Percentiles rank a stretch among this genome's conserved stretches.
Evolutionary conservation across 2,329 filamentous ascomycete species (phyloP).

Genomic region (Fusarium liriodendri): DNA sequence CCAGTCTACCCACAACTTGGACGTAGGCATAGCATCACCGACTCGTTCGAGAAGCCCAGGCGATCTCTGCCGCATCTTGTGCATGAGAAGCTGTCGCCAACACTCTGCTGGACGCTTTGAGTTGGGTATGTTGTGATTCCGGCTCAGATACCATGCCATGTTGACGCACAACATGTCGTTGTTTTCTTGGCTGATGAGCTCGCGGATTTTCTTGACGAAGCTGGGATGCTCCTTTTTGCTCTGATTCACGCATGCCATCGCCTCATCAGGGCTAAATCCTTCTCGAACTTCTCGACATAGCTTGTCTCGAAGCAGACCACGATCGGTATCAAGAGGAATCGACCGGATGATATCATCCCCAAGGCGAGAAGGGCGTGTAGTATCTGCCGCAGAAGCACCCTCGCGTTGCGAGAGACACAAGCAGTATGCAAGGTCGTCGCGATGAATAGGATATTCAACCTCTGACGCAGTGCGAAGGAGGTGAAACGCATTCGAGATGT

Average conservation of each 20-base stretch:
- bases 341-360: conserved; percentile 1
- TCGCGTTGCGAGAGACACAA: conserved; percentile 2
- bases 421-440: conserved; percentile 9
- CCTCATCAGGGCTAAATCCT: conserved; percentile 5
- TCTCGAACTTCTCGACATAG: conserved; percentile 2
- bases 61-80: conserved; percentile 14
- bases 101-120: conserved; percentile 10
- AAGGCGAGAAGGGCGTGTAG: neutral
- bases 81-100: conserved; percentile 17
- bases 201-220: conserved; percentile 10
- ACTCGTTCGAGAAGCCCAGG: conserved; percentile 13
- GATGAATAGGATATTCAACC: neutral
- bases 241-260: conserved; percentile 19
- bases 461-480: neutral
- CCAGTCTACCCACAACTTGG: conserved; percentile 17
- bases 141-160: conserved; percentile 6
- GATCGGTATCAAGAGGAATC: conserved; percentile 7
- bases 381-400: neutral
- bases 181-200: neutral
- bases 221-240: conserved; percentile 10
- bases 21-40: neutral
- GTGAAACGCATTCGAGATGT: conserved; percentile 6
- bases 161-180: conserved; percentile 23
- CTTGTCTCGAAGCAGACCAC: conserved; percentile 5
- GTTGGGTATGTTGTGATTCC: neutral